A percentile compares a stretch with the other conserved stretches of the same genome.
Evolutionary conservation across 495 filamentous ascomycete genomes (phyloP).

Genomic region (Daldinia caldariorum): DNA sequence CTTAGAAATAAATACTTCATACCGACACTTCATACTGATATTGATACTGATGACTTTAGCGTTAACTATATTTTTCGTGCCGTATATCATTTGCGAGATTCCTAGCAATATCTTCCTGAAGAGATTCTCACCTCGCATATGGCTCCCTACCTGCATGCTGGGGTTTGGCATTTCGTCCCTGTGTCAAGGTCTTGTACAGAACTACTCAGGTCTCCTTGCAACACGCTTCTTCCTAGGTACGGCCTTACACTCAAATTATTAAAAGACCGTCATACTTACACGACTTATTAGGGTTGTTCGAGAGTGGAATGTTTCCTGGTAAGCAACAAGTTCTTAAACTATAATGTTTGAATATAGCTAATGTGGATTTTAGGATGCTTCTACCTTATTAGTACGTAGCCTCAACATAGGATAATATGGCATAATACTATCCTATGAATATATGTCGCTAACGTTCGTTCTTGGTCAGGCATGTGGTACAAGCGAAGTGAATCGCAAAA

Average conservation of each 20-base stretch:
- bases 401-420: slow-evolving; percentile 21
- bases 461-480: slow-evolving; percentile 79
- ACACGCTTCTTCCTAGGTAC: slow-evolving; percentile 80
- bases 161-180: slow-evolving; percentile 80
- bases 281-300: slow-evolving; percentile 69
- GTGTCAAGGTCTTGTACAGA: slow-evolving; percentile 81
- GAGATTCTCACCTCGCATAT: slow-evolving; percentile 80
- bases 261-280: slow-evolving; percentile 10
- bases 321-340: slow-evolving; percentile 41
- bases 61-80: slow-evolving; percentile 90
- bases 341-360: slow-evolving; percentile 22
- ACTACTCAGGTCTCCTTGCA: slow-evolving; percentile 79
- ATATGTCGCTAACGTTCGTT: slow-evolving; percentile 15
- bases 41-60: too few species aligned
- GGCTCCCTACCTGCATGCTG: slow-evolving; percentile 85
- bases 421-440: background rate
- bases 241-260: background rate
- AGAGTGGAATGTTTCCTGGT: slow-evolving; percentile 89
- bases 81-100: slow-evolving; percentile 88
- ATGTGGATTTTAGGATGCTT: slow-evolving; percentile 64
- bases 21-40: too few species aligned
- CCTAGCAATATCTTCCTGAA: slow-evolving; percentile 91
- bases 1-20: background rate
- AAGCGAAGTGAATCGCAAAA: slow-evolving; percentile 85
- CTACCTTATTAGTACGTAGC: slow-evolving; percentile 68